Conservation (phyloP, 148 eudicot genomes). For the Camellia lanceoleosa region DNA sequence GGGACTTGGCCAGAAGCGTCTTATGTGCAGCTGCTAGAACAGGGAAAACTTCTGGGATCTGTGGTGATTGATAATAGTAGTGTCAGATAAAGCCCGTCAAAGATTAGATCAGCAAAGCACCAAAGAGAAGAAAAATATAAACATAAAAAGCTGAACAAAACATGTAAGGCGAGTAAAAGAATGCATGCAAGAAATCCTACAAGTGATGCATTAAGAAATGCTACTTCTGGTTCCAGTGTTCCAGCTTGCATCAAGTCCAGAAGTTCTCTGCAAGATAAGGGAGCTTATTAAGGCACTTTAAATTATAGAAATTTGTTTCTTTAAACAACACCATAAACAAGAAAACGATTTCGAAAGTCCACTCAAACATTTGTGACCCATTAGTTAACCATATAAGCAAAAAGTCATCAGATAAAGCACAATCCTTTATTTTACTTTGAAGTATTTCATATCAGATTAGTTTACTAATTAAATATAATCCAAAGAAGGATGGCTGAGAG, state of each 20-base stretch:
- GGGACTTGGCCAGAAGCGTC: conserved; percentile 65
- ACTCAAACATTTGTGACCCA: background rate
- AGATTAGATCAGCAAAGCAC: conserved; percentile 5
- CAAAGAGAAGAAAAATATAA: background rate
- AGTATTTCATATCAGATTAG: background rate
- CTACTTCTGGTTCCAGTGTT: conserved; percentile 87
- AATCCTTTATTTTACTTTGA: background rate
- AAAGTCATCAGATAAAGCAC: background rate
- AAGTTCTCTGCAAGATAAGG: conserved; percentile 68
- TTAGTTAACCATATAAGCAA: background rate
- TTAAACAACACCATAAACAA: background rate
- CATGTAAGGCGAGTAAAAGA: background rate
- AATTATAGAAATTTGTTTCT: background rate
- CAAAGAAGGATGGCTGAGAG: background rate
- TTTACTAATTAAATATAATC: background rate
- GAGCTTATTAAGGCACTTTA: background rate
- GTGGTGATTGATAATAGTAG: conserved; percentile 15
- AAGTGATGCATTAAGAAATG: conserved; percentile 88
- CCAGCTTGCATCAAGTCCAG: conserved; percentile 80
- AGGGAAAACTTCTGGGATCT: conserved; percentile 91
- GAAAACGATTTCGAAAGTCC: background rate
- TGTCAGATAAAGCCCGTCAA: background rate
- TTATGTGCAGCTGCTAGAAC: conserved; percentile 90
- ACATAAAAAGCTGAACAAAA: background rate
- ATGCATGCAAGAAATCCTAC: conserved; percentile 35